Percentiles rank a stretch among this genome's conserved stretches.
phyloP scores from a whole-genome alignment of 2,329 filamentous ascomycete genomes.

The Trichoderma brevicompactum region DNA sequence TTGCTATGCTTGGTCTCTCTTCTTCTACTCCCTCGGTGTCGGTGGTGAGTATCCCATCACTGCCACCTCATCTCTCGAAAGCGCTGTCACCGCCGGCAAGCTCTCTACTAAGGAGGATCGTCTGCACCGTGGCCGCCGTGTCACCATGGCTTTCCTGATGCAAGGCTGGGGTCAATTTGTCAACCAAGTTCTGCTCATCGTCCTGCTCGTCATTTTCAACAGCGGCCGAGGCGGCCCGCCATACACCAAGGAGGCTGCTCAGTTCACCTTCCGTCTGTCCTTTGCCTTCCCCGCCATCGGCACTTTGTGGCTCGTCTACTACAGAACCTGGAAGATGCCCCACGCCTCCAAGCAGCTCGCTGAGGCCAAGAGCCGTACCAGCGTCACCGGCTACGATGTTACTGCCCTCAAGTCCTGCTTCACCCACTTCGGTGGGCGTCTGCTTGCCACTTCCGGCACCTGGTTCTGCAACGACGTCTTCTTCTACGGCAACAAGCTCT shows the following conservation, averaged over 20 bases:
- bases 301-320: conserved; percentile 94
- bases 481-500: conserved; percentile 99
- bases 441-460: conserved; percentile 81
- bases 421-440: conserved; percentile 80
- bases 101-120: conserved; percentile 90
- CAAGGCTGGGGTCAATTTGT: conserved; percentile 96
- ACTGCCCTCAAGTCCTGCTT: conserved; percentile 78
- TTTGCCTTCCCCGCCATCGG: conserved; percentile 91
- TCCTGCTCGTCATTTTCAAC: conserved; percentile 88
- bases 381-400: conserved; percentile 92
- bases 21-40: conserved; percentile 69
- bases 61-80: conserved; percentile 92
- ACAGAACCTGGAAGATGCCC: conserved; percentile 93
- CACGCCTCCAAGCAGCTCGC: conserved; percentile 82
- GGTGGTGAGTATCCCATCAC: conserved; percentile 97
- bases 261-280: conserved; percentile 90
- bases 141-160: conserved; percentile 96
- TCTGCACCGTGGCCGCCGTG: conserved; percentile 92
- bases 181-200: conserved; percentile 89
- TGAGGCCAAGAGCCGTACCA: conserved; percentile 80
- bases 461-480: conserved; percentile 99
- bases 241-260: conserved; percentile 75
- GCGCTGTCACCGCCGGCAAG: conserved; percentile 81
- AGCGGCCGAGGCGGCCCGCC: conserved; percentile 72
- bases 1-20: conserved; percentile 92